Evolutionary conservation across 116 monocot genomes (phyloP).

Genomic region (Phalaenopsis hybrid): DNA sequence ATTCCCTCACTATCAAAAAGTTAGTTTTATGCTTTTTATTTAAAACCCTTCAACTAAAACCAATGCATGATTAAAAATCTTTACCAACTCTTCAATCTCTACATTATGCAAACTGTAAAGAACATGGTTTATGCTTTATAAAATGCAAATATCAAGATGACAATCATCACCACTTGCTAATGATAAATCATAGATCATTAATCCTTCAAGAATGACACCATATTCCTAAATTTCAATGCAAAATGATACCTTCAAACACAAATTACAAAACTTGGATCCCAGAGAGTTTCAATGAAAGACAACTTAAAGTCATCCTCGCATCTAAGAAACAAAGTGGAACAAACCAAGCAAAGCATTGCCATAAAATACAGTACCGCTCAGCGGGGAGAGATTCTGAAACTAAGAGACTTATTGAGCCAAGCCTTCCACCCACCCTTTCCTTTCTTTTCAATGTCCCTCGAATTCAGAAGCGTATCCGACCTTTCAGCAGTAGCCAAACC

Average conservation of each 20-base stretch:
- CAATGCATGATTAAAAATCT: too few relatives aligned
- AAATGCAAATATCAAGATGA: too few relatives aligned
- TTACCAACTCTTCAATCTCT: too few relatives aligned
- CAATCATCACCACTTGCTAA: background rate
- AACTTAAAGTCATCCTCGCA: background rate
- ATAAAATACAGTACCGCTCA: background rate
- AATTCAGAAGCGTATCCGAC: too few relatives aligned
- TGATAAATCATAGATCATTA: background rate
- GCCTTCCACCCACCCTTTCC: constrained; percentile 10
- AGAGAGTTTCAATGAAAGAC: background rate
- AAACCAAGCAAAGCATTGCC: background rate
- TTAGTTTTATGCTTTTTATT: too few relatives aligned
- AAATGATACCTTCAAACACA: background rate
- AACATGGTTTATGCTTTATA: too few relatives aligned
- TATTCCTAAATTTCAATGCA: background rate
- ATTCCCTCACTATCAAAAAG: too few relatives aligned
- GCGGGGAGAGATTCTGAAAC: constrained; percentile 5
- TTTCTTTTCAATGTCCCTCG: background rate
- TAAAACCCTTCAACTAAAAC: too few relatives aligned
- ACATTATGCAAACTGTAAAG: too few relatives aligned
- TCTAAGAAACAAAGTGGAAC: background rate
- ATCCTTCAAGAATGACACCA: background rate
- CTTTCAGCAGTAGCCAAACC: background rate
- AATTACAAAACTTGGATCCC: background rate
- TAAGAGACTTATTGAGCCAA: constrained; percentile 19